Base-by-base conservation (phyloP, 78 protist species). In the Dictyostelium citrinum region DNA sequence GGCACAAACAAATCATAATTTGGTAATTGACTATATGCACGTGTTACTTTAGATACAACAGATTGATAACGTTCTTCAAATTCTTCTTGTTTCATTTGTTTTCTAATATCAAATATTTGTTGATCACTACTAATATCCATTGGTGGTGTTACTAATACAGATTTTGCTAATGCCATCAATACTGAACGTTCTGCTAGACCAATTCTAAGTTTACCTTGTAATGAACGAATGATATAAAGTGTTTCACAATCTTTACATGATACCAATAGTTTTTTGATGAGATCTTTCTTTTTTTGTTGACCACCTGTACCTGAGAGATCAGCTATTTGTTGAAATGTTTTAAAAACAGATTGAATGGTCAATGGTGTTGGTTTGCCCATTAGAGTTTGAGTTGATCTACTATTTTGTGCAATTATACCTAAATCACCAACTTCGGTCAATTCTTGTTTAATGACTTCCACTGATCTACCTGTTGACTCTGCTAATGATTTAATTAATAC, bases 111-210 rank as follows among this genome's bases (percentile, higher is more conserved):
- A 20, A 86, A 10, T 6, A 22, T 22, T n/a, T 20, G 33, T 16
- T 22, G 79, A 11, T 6, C 46, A 12, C 20, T 31, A 17, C n/a
- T 5, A 33, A 12, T 14, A n/a, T 20, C 24, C 0, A 24, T 24
- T 29, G 85, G 83, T 27, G 97, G 97, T 3, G 97, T 90, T 11
- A 86, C 75, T 2, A 61, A 78, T 22, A 78, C 43, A 0, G 99
- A 99, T 61, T 95, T 96, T 2, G 99, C 97, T 7, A 99, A 95
- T 0, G 99, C 98, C 10, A 71, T 95, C 31, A 98, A 81, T 2
- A 98, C 99, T 1, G 99, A 95, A 83, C 83, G 51, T 72, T 97
- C 99, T 1, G 98, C 99, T 35, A 98, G 91, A 6, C 99, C 99
- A 31, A 99, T 96, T 43, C 99, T 92, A 61, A 99, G 91, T 72